Conservation (phyloP, 139 green algal species). For the Volvox africanus region DNA sequence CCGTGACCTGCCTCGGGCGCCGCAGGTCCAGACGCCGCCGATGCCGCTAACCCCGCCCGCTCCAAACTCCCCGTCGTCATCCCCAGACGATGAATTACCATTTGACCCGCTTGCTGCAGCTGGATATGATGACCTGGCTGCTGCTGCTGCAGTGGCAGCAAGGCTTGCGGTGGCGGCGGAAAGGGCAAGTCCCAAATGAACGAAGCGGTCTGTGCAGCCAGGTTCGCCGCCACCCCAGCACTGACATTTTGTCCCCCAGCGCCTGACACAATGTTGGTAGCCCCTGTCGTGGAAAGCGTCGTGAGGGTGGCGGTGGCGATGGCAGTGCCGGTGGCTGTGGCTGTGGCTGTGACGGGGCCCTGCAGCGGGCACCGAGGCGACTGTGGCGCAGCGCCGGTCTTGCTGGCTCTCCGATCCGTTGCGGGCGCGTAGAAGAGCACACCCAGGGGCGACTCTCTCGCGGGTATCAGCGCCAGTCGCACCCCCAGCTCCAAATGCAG, state of each 20-base stretch:
- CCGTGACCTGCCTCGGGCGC: background rate
- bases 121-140: too few relatives aligned
- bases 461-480: conserved; percentile 11
- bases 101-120: background rate
- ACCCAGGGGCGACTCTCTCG: background rate
- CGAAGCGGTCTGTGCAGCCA: background rate
- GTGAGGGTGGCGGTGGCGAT: background rate
- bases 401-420: background rate
- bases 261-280: background rate
- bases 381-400: background rate
- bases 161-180: background rate
- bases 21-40: background rate
- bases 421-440: background rate
- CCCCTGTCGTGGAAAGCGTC: too few relatives aligned
- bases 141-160: background rate
- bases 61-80: background rate
- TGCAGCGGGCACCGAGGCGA: background rate
- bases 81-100: too few relatives aligned
- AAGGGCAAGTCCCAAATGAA: background rate
- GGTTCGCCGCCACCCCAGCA: background rate
- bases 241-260: background rate
- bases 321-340: background rate
- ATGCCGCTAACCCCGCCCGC: background rate
- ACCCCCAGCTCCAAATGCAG: conserved; percentile 16
- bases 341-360: background rate